Evolutionary conservation across 306 rosid genomes (phyloP), one percentile per base, ranked within the genome.

Genomic region (Fragaria nilgerrensis): DNA sequence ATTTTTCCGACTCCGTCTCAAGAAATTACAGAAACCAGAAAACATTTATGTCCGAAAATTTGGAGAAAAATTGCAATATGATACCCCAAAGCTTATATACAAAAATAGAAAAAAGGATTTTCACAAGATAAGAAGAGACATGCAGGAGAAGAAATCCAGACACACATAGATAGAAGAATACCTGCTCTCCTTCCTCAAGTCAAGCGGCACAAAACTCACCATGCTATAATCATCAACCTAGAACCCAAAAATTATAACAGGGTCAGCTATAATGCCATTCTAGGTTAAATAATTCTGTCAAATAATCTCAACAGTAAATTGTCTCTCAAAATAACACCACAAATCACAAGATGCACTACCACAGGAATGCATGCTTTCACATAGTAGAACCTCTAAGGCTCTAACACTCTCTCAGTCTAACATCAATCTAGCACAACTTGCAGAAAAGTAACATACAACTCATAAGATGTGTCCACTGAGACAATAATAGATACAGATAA

Each of bases 141-240:
- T 13, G 53, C 20, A 48, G 16, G 2, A 48, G 53, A 14, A 4
- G 53, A 48, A 14, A 48, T 48, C 7, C 12, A 16, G 44, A 64
- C 5, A 64, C 19, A 64, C 16, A 61, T 0, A 25, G 25, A 56
- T 5, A 70, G 9, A 36, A 71, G 61, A 3, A 12, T 80, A 90
- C 98, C 98, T 94, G 84, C 80, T 90, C 29, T 92, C 90, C 85
- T 90, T 89, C 89, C 93, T 90, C 95, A 92, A 85, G 88, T 92
- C 93, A 64, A 92, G 93, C 34, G 93, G 95, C 79, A 90, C 59
- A 82, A 94, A 92, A 83, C 92, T 92, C 86, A 89, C 93, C 94
- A 85, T 85, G 86, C 85, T 87, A 70, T 84, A 88, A 41, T 84
- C 89, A 41, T 85, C 87, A 43, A 89, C 96, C 97, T 94, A 76